phyloP scores from a whole-genome alignment of 1,284 basidiomycete species.

The Hortiboletus rubellus region DNA sequence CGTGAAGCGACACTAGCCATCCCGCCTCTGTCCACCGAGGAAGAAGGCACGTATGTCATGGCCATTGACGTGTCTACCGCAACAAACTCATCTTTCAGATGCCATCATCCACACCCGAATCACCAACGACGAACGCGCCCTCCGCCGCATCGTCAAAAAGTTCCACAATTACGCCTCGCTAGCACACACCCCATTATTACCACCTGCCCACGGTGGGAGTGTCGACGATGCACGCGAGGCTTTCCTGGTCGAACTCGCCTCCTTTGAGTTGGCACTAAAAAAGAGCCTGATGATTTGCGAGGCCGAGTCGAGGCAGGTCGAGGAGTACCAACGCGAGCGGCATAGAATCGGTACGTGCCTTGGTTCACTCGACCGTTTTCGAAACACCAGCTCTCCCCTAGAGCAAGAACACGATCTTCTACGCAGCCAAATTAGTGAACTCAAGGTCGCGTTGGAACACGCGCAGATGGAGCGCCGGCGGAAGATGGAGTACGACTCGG shows the following conservation, averaged over 20 bases:
- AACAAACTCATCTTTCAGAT: slow-evolving; percentile 44
- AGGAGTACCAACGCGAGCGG: slow-evolving; percentile 72
- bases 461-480: slow-evolving; percentile 70
- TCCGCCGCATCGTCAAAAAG: slow-evolving; percentile 75
- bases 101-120: slow-evolving; percentile 75
- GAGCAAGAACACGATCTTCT: slow-evolving; percentile 69
- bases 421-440: slow-evolving; percentile 67
- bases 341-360: slow-evolving; percentile 61
- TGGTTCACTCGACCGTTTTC: neutral
- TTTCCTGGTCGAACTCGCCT: slow-evolving; percentile 71
- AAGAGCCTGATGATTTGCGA: slow-evolving; percentile 79
- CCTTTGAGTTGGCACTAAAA: slow-evolving; percentile 69
- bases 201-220: slow-evolving; percentile 37
- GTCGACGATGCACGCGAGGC: slow-evolving; percentile 74
- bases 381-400: slow-evolving; percentile 27
- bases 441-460: slow-evolving; percentile 72
- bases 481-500: slow-evolving; percentile 81
- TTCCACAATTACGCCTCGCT: slow-evolving; percentile 70
- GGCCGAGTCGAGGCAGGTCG: slow-evolving; percentile 76
- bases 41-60: slow-evolving; percentile 55
- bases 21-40: slow-evolving; percentile 56
- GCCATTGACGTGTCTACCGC: slow-evolving; percentile 19
- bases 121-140: slow-evolving; percentile 69
- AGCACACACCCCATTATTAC: slow-evolving; percentile 50
- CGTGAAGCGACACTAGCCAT: slow-evolving; percentile 26